Base-by-base conservation (phyloP, 768 basidiomycete species). In the Mrakia gelida region DNA sequence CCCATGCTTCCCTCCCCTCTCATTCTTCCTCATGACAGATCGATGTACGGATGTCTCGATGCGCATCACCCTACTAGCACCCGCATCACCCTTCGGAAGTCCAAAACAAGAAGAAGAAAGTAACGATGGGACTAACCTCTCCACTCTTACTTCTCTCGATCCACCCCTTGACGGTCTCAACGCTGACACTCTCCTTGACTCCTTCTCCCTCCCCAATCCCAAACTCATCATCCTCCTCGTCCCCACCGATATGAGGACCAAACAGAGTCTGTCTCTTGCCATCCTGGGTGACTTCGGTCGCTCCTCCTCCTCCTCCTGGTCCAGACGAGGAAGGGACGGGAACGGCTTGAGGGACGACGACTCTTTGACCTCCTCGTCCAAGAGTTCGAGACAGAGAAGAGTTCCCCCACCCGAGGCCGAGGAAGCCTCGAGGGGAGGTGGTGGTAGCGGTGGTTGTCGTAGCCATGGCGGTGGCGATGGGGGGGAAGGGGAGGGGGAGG, bases 241-340 rank as follows among this genome's bases (percentile, higher is more conserved):
- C 75, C 72, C 91, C 87, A 15, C 95, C 95, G 76, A 97, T 92
- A 83, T 91, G 92, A 13, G 95, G 95, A 0, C 95, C 95, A 84
- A 96, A 97, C 65, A 97, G 88, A 0, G 92, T 91, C 79, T 94
- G 92, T 18, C 89, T 89, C 62, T 89, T 89, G 83, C 71, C 70
- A 30, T 67, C 75, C 13, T 38, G 41, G 7, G 23, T 41, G 54
- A 32, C 56, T n/a, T n/a, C 71, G 8, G 4, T 56, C 28, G 38
- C 38, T 38, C 45, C 63, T 41, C 43, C 75, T 6, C 0, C 67
- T 30, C 43, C 75, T 6, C 0, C 67, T 30, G 34, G 6, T n/a
- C 61, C 8, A 62, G 63, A 26, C 43, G 63, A 30, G n/a, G 73
- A 7, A 54, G 41, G 21, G n/a, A 38, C 21, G 72, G 56, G 16